A percentile compares a stretch with the other conserved stretches of the same genome.
Evolutionary conservation across 345 rosid species (phyloP).

Genomic region (Aquilaria sinensis): DNA sequence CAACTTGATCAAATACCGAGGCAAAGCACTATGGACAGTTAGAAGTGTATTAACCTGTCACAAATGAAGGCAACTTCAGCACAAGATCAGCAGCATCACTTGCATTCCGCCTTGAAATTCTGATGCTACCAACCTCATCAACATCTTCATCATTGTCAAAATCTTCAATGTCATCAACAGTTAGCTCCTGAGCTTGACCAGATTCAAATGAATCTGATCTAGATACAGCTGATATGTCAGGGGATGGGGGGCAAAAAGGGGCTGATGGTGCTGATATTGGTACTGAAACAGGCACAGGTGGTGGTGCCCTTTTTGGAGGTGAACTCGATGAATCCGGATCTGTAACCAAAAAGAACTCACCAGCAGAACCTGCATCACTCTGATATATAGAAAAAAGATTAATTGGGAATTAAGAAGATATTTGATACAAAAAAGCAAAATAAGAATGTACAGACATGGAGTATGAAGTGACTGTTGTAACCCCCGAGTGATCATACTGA

Average conservation of each 20-base stretch:
- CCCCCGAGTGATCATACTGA: too few species aligned
- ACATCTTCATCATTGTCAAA: constrained; percentile 73
- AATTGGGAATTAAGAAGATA: background rate
- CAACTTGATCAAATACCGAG: too few species aligned
- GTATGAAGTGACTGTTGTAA: too few species aligned
- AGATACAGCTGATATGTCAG: constrained; percentile 35
- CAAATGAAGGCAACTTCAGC: constrained; percentile 71
- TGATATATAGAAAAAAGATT: constrained; percentile 29
- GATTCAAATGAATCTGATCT: constrained; percentile 77
- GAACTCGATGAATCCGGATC: constrained; percentile 77
- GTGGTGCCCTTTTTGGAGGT: constrained; percentile 93
- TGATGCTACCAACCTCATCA: constrained; percentile 59
- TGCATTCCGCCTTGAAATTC: constrained; percentile 63
- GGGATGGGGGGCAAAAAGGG: constrained; percentile 44
- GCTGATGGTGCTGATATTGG: constrained; percentile 35
- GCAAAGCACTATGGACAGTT: too few species aligned
- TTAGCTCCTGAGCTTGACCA: constrained; percentile 61
- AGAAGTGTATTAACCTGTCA: constrained; percentile 51
- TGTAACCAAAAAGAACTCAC: constrained; percentile 90
- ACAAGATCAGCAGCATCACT: constrained; percentile 71
- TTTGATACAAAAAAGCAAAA: constrained; percentile 4
- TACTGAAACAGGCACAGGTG: constrained; percentile 43
- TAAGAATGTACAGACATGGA: background rate
- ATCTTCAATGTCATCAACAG: constrained; percentile 98
- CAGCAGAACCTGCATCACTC: constrained; percentile 58